These are phyloP conservation scores for Furcasterigmium sp. DNA, from an alignment of 2,329 filamentous ascomycete genomes.

Conservation along the genomic window DNA sequence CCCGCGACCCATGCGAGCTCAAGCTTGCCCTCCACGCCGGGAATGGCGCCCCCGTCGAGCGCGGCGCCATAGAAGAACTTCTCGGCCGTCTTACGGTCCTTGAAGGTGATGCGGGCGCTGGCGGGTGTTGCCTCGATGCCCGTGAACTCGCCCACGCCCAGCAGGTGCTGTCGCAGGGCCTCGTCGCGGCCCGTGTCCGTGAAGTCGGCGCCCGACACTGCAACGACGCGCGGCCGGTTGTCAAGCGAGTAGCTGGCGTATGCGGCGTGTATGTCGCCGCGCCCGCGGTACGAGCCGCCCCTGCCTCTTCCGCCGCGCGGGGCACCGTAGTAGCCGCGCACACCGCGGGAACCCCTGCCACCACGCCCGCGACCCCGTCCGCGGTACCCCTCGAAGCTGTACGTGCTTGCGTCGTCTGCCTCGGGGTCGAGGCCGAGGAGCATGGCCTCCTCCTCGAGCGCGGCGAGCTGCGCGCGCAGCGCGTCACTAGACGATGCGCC, in stretches of 20 bases:
- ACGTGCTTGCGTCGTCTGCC: constrained; percentile 23
- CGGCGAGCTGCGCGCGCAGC: constrained; percentile 66
- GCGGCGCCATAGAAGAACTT: constrained; percentile 51
- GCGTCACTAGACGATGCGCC: constrained; percentile 49
- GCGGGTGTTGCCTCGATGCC: constrained; percentile 45
- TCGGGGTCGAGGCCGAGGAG: constrained; percentile 62
- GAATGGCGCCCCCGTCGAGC: constrained; percentile 51
- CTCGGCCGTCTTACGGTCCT: constrained; percentile 66
- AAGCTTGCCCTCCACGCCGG: constrained; percentile 56
- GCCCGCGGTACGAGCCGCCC: constrained; percentile 32
- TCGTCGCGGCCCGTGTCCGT: constrained; percentile 61
- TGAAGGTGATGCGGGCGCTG: constrained; percentile 55
- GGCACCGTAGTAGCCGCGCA: constrained; percentile 22
- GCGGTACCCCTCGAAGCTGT: constrained; percentile 23
- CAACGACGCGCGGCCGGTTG: constrained; percentile 66
- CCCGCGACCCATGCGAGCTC: constrained; percentile 59
- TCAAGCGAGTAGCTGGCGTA: constrained; percentile 66
- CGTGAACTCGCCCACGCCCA: constrained; percentile 59
- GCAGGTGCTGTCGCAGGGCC: constrained; percentile 63
- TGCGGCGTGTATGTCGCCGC: constrained; percentile 44
- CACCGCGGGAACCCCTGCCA: constrained; percentile 23
- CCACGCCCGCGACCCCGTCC: constrained; percentile 36
- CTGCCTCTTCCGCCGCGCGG: too few species aligned
- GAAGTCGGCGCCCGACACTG: constrained; percentile 59
- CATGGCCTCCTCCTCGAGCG: constrained; percentile 68